phyloP scores from a whole-genome alignment of 768 basidiomycete species.

The Tulasnella sp. region DNA sequence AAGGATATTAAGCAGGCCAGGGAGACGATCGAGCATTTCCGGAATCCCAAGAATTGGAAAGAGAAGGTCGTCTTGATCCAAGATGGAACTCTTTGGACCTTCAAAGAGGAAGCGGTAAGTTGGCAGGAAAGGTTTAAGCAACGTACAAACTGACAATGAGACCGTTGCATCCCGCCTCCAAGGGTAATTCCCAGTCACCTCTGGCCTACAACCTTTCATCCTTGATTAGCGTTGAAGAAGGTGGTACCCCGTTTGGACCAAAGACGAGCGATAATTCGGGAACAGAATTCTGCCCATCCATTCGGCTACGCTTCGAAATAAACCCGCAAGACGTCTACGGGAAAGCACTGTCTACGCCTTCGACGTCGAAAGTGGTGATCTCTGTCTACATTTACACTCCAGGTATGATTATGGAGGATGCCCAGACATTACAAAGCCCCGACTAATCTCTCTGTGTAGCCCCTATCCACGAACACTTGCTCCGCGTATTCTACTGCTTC shows the following conservation, averaged over 20 bases:
- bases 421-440: neutral
- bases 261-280: neutral
- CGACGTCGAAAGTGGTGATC: neutral
- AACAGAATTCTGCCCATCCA: neutral
- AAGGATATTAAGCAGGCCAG: neutral
- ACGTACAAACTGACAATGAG: too few species aligned
- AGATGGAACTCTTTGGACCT: neutral
- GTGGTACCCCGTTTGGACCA: neutral
- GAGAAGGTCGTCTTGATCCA: neutral
- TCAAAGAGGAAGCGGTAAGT: neutral
- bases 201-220: neutral
- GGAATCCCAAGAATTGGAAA: neutral
- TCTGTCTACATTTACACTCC: neutral
- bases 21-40: neutral
- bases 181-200: neutral
- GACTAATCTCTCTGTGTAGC: neutral
- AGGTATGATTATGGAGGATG: neutral
- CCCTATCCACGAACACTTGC: neutral
- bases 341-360: neutral
- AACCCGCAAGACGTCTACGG: neutral
- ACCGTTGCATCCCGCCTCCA: too few species aligned
- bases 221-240: neutral
- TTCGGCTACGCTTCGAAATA: neutral
- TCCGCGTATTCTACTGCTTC: neutral
- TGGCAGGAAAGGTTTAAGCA: too few species aligned